Evolutionary conservation across 495 filamentous ascomycete species (phyloP).

Genomic region (Penicillium flavigenum): DNA sequence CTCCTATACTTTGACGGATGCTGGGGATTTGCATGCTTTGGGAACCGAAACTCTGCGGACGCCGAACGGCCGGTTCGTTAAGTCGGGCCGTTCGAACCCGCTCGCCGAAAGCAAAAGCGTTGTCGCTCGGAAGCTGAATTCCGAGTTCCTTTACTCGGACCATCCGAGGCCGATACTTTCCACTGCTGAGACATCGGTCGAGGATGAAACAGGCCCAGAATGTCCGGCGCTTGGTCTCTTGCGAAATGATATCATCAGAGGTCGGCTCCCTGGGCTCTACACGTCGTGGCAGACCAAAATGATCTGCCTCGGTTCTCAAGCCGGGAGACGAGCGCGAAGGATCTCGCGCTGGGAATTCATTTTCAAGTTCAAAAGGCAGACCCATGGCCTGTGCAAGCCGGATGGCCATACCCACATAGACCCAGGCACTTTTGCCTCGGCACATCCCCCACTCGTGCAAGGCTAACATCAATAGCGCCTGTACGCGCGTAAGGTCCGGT

Average conservation of each 20-base stretch:
- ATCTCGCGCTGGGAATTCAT: slow-evolving; percentile 44
- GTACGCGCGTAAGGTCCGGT: slow-evolving; percentile 65
- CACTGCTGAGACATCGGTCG: slow-evolving; percentile 75
- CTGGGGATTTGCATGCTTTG: slow-evolving; percentile 48
- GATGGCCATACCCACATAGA: slow-evolving; percentile 75
- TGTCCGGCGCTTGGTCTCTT: slow-evolving; percentile 76
- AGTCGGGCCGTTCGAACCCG: slow-evolving; percentile 48
- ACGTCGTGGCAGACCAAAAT: slow-evolving; percentile 41
- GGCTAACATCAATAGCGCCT: slow-evolving; percentile 78
- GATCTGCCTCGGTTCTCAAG: slow-evolving; percentile 44
- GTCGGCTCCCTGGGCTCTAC: slow-evolving; percentile 39
- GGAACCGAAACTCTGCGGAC: slow-evolving; percentile 44
- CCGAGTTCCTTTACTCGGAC: slow-evolving; percentile 64
- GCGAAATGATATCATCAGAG: slow-evolving; percentile 61
- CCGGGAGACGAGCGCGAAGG: slow-evolving; percentile 39
- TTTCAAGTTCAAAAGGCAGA: slow-evolving; percentile 61
- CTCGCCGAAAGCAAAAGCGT: slow-evolving; percentile 51
- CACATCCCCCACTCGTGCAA: slow-evolving; percentile 84
- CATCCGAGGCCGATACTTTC: slow-evolving; percentile 70
- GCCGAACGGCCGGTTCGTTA: slow-evolving; percentile 38
- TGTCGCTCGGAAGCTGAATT: slow-evolving; percentile 50
- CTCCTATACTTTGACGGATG: slow-evolving; percentile 46
- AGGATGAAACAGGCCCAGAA: slow-evolving; percentile 86
- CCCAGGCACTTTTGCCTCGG: slow-evolving; percentile 72
- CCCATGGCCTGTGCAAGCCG: slow-evolving; percentile 71